Conservation (phyloP, 768 basidiomycete species). For the Lepiota subincarnata region DNA sequence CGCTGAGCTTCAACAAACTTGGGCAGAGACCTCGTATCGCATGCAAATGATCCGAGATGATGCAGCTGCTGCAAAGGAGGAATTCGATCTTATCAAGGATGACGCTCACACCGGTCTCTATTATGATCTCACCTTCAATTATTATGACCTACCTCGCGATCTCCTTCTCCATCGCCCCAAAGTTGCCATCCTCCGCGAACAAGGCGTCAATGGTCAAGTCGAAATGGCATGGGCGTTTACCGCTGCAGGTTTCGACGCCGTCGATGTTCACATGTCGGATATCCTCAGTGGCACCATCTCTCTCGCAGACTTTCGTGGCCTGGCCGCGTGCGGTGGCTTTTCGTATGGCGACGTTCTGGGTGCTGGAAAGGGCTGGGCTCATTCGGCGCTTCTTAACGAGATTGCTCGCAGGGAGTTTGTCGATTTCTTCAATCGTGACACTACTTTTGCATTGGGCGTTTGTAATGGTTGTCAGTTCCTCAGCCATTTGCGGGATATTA, state of each 20-base stretch:
- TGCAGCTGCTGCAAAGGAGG: slow-evolving; percentile 69
- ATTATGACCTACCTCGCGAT: slow-evolving; percentile 29
- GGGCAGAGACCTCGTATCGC: slow-evolving; percentile 92
- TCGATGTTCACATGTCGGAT: slow-evolving; percentile 99
- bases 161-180: slow-evolving; percentile 63
- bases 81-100: slow-evolving; percentile 73
- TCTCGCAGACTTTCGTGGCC: slow-evolving; percentile 71
- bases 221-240: slow-evolving; percentile 99
- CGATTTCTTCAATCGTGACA: slow-evolving; percentile 74
- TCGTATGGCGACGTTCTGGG: slow-evolving; percentile 98
- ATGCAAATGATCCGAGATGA: slow-evolving; percentile 93
- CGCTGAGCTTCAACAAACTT: slow-evolving; percentile 69
- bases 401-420: slow-evolving; percentile 73
- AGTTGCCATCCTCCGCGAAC: slow-evolving; percentile 94
- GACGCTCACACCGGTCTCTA: slow-evolving; percentile 55
- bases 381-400: slow-evolving; percentile 85
- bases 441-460: slow-evolving; percentile 88
- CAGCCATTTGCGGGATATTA: slow-evolving; percentile 78
- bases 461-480: slow-evolving; percentile 99
- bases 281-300: slow-evolving; percentile 68
- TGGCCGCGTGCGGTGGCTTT: slow-evolving; percentile 97
- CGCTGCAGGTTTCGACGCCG: slow-evolving; percentile 88
- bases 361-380: slow-evolving; percentile 97
- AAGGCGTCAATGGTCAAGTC: slow-evolving; percentile 95
- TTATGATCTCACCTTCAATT: slow-evolving; percentile 68